phyloP scores from a whole-genome alignment of 331 rosid genomes.

The Malus hybrid region DNA sequence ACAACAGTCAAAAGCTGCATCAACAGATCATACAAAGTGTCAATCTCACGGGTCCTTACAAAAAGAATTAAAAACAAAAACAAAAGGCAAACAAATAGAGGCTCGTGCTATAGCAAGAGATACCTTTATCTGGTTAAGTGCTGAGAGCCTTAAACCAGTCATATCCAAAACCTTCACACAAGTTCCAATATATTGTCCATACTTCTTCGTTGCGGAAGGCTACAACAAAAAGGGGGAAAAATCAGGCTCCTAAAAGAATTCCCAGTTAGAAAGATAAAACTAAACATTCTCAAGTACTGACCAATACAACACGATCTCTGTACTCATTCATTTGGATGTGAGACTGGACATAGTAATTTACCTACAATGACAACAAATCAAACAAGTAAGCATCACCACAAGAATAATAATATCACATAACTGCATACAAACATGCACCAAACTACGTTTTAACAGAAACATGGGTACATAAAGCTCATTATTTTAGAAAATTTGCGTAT shows the following conservation, averaged over 20 bases:
- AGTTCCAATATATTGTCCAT: conserved; percentile 68
- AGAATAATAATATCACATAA: background rate
- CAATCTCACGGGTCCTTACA: conserved; percentile 4
- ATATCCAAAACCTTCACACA: conserved; percentile 88
- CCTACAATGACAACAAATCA: conserved; percentile 33
- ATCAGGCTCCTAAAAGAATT: conserved; percentile 3
- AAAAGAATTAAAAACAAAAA: background rate
- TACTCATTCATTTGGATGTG: conserved; percentile 94
- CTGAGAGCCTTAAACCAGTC: conserved; percentile 88
- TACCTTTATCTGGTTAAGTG: conserved; percentile 87
- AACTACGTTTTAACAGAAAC: background rate
- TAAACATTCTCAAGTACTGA: conserved; percentile 23
- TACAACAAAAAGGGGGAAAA: conserved; percentile 26
- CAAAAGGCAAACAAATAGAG: background rate
- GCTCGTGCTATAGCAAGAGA: background rate
- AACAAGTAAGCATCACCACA: conserved; percentile 12
- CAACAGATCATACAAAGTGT: conserved; percentile 12
- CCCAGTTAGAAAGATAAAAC: background rate
- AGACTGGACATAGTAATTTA: conserved; percentile 81
- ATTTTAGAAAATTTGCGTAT: background rate
- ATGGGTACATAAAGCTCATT: background rate
- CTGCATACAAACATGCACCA: background rate
- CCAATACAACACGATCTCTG: conserved; percentile 80
- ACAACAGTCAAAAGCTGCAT: conserved; percentile 82
- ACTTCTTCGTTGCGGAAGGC: conserved; percentile 70